These are phyloP conservation scores for Pseudoneurospora amorphoporcata DNA, from an alignment of 495 filamentous ascomycete species.

Conservation along the genomic window DNA sequence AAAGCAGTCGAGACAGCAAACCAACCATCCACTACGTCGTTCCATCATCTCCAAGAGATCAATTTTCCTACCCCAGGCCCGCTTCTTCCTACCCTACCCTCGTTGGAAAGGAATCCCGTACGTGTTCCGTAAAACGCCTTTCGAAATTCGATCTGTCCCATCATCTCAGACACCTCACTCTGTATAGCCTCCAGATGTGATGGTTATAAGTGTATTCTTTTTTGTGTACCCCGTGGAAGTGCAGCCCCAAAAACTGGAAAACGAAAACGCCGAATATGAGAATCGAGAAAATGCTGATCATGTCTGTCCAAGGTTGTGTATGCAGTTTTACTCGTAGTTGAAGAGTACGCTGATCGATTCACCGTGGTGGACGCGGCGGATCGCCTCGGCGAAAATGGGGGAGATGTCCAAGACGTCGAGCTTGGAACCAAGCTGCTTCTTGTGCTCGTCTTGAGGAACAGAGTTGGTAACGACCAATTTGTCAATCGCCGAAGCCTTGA, in stretches of 20 bases:
- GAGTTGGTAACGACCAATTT: constrained; percentile 91
- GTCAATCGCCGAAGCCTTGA: constrained; percentile 85
- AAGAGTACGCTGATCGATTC: constrained; percentile 95
- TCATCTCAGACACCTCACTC: not conserved
- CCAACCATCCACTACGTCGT: not conserved
- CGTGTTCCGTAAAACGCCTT: not conserved
- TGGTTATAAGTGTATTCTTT: not conserved
- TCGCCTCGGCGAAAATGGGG: constrained; percentile 89
- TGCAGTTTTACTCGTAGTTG: constrained; percentile 53
- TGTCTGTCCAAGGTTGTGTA: not conserved
- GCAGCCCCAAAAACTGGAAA: not conserved
- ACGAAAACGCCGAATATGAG: not conserved
- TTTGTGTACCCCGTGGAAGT: not conserved
- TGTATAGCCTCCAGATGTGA: not conserved
- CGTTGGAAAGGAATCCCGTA: not conserved
- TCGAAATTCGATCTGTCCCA: not conserved
- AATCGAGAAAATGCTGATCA: not conserved
- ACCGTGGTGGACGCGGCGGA: constrained; percentile 90
- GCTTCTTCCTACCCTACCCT: not conserved
- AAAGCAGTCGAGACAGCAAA: not conserved
- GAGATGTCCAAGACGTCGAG: constrained; percentile 91
- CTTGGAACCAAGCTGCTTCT: constrained; percentile 53
- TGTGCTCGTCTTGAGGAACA: constrained; percentile 75
- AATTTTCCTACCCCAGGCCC: not conserved
- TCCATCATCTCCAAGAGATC: not conserved